Base-by-base conservation (phyloP, 331 rosid species). In the Spiraea crenata region DNA sequence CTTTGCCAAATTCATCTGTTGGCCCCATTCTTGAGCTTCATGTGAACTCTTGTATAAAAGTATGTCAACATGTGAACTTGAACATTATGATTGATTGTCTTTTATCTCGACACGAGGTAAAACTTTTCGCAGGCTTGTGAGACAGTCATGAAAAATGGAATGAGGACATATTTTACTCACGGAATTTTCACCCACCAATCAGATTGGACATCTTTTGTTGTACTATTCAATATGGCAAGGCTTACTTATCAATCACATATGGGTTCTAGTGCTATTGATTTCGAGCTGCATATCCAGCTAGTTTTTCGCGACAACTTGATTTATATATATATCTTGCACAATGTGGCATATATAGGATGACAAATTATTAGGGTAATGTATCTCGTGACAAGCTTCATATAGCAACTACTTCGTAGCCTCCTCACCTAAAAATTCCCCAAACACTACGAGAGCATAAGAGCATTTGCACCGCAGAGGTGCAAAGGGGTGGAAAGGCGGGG, bases 1-100 rank as follows among this genome's bases (percentile, higher is more conserved):
- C 31, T 25, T 25, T 25, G 31, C 31, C 31, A 25, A 25, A 25
- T 25, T 25, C 11, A 42, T 42, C 4, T 3, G 5, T 5, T 48
- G 52, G 52, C 13, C 52, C 19, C 54, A 49, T 49, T 49, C 1
- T 49, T 6, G 6, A 15, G 54, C 54, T 15, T 15, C 54, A 49
- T 49, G 54, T 49, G 54, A 49, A 49, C 19, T 1, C 40, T 48
- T 31, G 34, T 54, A 20, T 16, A 7, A 15, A 5, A 3, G 1
- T 52, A 4, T 49, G 55, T 5, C 79, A 5, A 9, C 81, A 71
- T 77, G 81, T 77, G 77, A 72, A 72, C 74, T 35, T n/a, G 39
- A 39, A 25, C 34, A 67, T 44, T 48, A 71, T 41, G 68, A 8
- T 17, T 11, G 16, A 25, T 63, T 65, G 81, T 77, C 81, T 61